Base-by-base conservation (phyloP, 306 rosid genomes). In the Cucurbita maxima region DNA sequence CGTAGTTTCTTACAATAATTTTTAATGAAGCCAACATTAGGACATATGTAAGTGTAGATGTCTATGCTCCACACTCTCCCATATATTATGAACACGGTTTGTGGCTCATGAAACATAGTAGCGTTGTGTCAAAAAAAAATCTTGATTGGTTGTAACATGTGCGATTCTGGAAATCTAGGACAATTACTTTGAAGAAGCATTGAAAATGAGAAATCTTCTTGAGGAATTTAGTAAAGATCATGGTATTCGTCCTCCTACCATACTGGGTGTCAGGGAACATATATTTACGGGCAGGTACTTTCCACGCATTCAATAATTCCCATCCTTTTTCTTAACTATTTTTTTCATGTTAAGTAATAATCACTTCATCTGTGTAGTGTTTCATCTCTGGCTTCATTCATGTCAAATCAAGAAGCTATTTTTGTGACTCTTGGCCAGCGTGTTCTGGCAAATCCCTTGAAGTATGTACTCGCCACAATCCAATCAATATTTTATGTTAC, bases 181-280 rank as follows among this genome's bases (percentile, higher is more conserved):
- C 71, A 85, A 85, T 54, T 85, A 85, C 77, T 85, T 85, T 70
- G 89, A 85, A 82, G 89, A 85, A 76, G 87, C 89, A 45, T 81
- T 93, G 87, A 93, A 93, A 85, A 88, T 93, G 98, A 86, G 98
- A 80, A 93, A 93, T 81, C 91, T 93, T 76, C 98, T 93, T 19
- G 94, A 93, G 85, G 98, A 93, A 83, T 93, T 93, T 81, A 75
- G 77, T 52, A 22, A 82, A 75, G 87, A 90, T 76, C 98, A 90
- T 73, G 97, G 97, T 60, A 82, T 88, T 57, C 96, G 94, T 72
- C 80, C 79, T 79, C 81, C 98, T 73, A 88, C 97, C 40, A 88
- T 93, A 78, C 94, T 93, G 76, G 98, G 98, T 84, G 89, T 93
- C 59, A 83, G 98, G 80, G 98, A 93, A 66, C 94, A 93, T 85